phyloP scores from a whole-genome alignment of 768 basidiomycete genomes.

The Guyanaporus albipodus region DNA sequence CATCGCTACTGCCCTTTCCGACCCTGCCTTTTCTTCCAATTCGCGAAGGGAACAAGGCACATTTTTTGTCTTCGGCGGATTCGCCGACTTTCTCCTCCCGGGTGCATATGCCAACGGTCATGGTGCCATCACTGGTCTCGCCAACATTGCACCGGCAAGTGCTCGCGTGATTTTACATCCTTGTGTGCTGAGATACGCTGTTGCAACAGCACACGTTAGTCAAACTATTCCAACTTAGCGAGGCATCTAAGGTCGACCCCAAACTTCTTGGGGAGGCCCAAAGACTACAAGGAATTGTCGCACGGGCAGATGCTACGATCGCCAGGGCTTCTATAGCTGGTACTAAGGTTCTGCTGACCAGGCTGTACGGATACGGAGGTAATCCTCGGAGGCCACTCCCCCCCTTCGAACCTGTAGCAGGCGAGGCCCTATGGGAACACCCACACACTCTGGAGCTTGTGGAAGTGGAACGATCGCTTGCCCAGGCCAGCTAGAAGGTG shows the following conservation, averaged over 20 bases:
- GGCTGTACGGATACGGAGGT: slow-evolving; percentile 78
- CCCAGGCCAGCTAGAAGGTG: slow-evolving; percentile 25
- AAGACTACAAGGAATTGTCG: slow-evolving; percentile 74
- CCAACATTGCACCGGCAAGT: slow-evolving; percentile 73
- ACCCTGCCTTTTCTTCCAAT: slow-evolving; percentile 47
- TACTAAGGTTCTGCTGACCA: slow-evolving; percentile 77
- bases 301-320: slow-evolving; percentile 76
- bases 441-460: slow-evolving; percentile 67
- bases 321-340: slow-evolving; percentile 74
- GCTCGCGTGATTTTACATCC: too few relatives aligned
- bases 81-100: slow-evolving; percentile 76
- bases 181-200: slow-evolving; percentile 1
- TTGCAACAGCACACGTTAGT: slow-evolving; percentile 48
- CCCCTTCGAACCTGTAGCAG: slow-evolving; percentile 53
- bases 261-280: slow-evolving; percentile 64
- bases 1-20: slow-evolving; percentile 65
- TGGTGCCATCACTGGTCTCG: slow-evolving; percentile 89
- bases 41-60: slow-evolving; percentile 65
- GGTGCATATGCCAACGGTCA: slow-evolving; percentile 70
- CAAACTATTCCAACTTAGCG: slow-evolving; percentile 60
- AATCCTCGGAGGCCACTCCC: slow-evolving; percentile 73
- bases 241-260: slow-evolving; percentile 50
- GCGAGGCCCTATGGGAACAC: slow-evolving; percentile 66
- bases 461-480: slow-evolving; percentile 55
- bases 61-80: slow-evolving; percentile 87